Evolutionary conservation across 495 filamentous ascomycete species (phyloP).

Genomic region (Terfezia claveryi): DNA sequence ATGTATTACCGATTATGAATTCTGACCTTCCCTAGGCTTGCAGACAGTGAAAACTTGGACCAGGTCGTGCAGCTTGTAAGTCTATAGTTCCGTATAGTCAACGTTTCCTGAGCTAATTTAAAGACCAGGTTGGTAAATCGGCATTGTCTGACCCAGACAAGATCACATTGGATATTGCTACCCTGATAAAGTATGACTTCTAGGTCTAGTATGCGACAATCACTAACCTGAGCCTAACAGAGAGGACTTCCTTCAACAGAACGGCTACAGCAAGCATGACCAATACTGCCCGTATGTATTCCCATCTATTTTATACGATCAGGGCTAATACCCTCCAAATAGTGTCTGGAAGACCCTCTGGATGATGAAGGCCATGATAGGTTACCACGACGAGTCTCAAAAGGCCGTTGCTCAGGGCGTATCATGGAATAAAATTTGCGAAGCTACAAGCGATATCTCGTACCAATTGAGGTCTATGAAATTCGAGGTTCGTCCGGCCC

Average conservation of each 20-base stretch:
- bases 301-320: neutral
- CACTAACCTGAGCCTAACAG: neutral
- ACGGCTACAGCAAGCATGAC: constrained; percentile 96
- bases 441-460: constrained; percentile 73
- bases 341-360: constrained; percentile 92
- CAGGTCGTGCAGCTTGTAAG: constrained; percentile 73
- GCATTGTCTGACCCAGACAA: constrained; percentile 92
- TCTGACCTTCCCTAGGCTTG: constrained; percentile 25
- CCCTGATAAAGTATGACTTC: constrained; percentile 43
- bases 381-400: constrained; percentile 90
- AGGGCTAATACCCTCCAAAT: too few species aligned
- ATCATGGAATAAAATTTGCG: constrained; percentile 76
- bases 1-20: neutral
- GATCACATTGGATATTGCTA: constrained; percentile 87
- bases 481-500: constrained; percentile 43
- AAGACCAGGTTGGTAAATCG: constrained; percentile 56
- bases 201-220: too few species aligned
- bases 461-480: constrained; percentile 69
- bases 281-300: constrained; percentile 58
- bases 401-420: constrained; percentile 81
- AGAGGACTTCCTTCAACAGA: constrained; percentile 97
- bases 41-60: constrained; percentile 89
- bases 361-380: constrained; percentile 99
- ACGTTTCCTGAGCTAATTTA: neutral
- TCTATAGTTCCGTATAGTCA: neutral